Percentiles rank a stretch among this genome's conserved stretches.
Conservation (phyloP, 2,329 filamentous ascomycete genomes). For the Monilinia fructigena region DNA sequence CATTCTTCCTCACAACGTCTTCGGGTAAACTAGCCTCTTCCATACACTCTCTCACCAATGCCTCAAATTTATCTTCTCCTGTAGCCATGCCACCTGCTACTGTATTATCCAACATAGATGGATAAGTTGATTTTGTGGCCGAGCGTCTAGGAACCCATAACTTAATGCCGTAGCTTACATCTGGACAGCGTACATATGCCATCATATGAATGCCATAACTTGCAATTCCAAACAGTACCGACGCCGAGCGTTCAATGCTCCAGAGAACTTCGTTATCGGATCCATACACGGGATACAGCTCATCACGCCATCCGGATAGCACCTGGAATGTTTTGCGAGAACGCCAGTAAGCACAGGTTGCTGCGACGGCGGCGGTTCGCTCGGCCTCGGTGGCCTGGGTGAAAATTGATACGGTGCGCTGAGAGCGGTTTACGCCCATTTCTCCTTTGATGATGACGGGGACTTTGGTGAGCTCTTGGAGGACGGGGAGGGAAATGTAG, state of each 20-base stretch:
- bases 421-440: slow-evolving; percentile 58
- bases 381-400: slow-evolving; percentile 55
- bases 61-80: slow-evolving; percentile 76
- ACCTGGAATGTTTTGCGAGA: slow-evolving; percentile 70
- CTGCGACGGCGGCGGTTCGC: slow-evolving; percentile 56
- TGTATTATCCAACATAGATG: slow-evolving; percentile 80
- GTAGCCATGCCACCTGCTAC: slow-evolving; percentile 82
- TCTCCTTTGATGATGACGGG: slow-evolving; percentile 54
- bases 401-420: slow-evolving; percentile 64
- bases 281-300: slow-evolving; percentile 76
- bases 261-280: slow-evolving; percentile 61
- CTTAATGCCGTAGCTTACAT: slow-evolving; percentile 57
- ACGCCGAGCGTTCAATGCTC: slow-evolving; percentile 74
- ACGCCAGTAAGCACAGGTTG: slow-evolving; percentile 66
- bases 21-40: slow-evolving; percentile 85
- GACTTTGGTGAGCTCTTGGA: slow-evolving; percentile 49
- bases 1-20: slow-evolving; percentile 60
- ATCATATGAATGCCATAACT: slow-evolving; percentile 82
- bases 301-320: slow-evolving; percentile 75
- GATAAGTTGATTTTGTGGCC: slow-evolving; percentile 78
- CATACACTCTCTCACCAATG: slow-evolving; percentile 77
- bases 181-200: slow-evolving; percentile 59
- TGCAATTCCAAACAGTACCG: slow-evolving; percentile 70
- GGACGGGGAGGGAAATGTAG: slow-evolving; percentile 54
- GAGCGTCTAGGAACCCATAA: slow-evolving; percentile 84